Percentiles rank a stretch among this genome's conserved stretches.
Evolutionary conservation across 192 early-diverging fungal genomes (phyloP).

Genomic region (Coemansia sp.): DNA sequence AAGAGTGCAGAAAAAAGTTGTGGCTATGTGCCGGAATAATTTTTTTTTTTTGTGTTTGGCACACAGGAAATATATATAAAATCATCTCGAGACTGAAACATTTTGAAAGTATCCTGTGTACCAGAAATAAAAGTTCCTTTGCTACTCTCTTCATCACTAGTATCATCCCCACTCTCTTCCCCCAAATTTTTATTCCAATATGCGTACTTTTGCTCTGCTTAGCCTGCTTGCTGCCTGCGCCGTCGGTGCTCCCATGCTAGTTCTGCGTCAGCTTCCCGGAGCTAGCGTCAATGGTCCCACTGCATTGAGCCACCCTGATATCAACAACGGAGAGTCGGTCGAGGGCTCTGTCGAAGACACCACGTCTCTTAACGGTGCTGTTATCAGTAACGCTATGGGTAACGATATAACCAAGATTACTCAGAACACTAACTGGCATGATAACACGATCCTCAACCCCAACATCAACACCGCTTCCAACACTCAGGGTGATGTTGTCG

Average conservation of each 20-base stretch:
- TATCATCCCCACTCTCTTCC: background rate
- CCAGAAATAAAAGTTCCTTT: background rate
- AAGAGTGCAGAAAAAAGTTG: background rate
- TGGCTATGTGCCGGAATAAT: background rate
- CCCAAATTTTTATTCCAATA: background rate
- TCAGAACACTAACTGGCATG: slow-evolving; percentile 43
- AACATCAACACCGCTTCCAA: slow-evolving; percentile 35
- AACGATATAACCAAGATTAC: slow-evolving; percentile 32
- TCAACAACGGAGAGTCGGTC: slow-evolving; percentile 44
- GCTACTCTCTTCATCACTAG: background rate
- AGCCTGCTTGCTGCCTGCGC: slow-evolving; percentile 28
- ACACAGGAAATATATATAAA: background rate
- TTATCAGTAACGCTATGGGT: slow-evolving; percentile 29
- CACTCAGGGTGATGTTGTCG: slow-evolving; percentile 35
- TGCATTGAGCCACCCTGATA: slow-evolving; percentile 33
- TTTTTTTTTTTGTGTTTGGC: too few species aligned
- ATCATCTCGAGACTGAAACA: background rate
- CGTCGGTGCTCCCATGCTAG: slow-evolving; percentile 11
- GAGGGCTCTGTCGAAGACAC: slow-evolving; percentile 37
- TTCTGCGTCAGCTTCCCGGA: slow-evolving; percentile 27
- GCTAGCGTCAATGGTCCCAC: slow-evolving; percentile 42
- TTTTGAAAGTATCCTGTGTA: background rate
- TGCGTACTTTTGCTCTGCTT: slow-evolving; percentile 41
- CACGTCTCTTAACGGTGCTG: slow-evolving; percentile 38
- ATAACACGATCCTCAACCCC: slow-evolving; percentile 48